Base-by-base conservation (phyloP, 305 asterid species). In the Salvia sclarea region DNA sequence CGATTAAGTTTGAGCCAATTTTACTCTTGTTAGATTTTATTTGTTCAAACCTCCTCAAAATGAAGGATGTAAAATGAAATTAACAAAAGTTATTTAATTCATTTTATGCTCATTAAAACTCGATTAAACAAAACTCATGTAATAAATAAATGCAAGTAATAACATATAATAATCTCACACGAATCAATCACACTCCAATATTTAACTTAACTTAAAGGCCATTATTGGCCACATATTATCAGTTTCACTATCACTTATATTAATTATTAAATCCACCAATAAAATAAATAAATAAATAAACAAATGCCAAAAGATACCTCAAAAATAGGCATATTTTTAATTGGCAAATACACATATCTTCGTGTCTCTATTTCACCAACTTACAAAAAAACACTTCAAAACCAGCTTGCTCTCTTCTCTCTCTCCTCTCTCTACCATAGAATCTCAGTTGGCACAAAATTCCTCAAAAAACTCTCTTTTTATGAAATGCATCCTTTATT, bases 391-490 rank as follows among this genome's bases (percentile, higher is more conserved):
- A 30, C 13, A 66, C 25, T 59, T 6, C 5, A 41, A 50, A 28
- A 18, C 24, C 37, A 18, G 1, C 35, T 7, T 41, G 37, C 61
- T 21, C 56, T 57, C 52, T 68, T 43, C 30, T 25, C 30, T 25
- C 4, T 4, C 4, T 4, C 4, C 30, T 54, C 18, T 16, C 30
- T 57, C 55, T 47, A 41, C 63, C 37, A 10, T 14, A 63, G 18
- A 70, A 61, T 69, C 71, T 44, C 62, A 54, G 60, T 13, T 62
- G 62, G 35, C 56, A 68, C 37, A n/a, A 1, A 71, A 30, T 35
- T 48, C 78, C 28, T 31, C 30, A 60, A n/a, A 67, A 37, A 1
- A n/a, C n/a, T 38, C 22, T 38, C 45, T 48, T 67, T 66, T 56
- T 24, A 41, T 25, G 5, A 33, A 35, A 47, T 21, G 44, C 7